Percentiles rank a stretch among this genome's conserved stretches.
phyloP scores from a whole-genome alignment of 768 basidiomycete species.

The Agrocybe pediades region DNA sequence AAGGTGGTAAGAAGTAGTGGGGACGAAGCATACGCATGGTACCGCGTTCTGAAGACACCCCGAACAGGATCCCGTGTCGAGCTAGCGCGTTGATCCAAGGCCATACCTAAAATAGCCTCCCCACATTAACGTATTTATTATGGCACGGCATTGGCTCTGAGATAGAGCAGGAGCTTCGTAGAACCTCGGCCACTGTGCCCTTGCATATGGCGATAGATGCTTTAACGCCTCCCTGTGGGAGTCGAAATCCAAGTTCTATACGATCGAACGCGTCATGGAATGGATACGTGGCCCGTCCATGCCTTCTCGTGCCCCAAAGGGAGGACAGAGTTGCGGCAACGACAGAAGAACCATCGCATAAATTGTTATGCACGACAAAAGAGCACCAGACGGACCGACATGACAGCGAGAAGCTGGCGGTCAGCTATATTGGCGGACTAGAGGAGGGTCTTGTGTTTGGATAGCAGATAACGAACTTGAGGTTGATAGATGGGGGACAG shows the following conservation, averaged over 20 bases:
- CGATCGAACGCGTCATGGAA: constrained; percentile 10
- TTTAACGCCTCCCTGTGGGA: constrained; percentile 12
- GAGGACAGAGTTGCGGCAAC: constrained; percentile 10
- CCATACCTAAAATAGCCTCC: constrained; percentile 4
- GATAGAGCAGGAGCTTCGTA: constrained; percentile 8
- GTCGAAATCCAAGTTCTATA: not conserved
- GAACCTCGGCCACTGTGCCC: constrained; percentile 5
- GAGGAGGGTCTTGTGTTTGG: not conserved
- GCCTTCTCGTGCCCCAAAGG: constrained; percentile 13
- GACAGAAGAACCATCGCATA: not conserved
- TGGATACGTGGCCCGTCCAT: constrained; percentile 15
- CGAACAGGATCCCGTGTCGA: constrained; percentile 15
- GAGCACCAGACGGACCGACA: constrained; percentile 15
- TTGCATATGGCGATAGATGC: constrained; percentile 8
- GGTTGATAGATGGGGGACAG: constrained; percentile 2
- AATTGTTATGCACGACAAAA: not conserved
- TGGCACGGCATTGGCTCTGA: constrained; percentile 3
- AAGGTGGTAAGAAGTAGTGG: constrained; percentile 13
- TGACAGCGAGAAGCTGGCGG: constrained; percentile 15
- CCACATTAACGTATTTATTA: constrained; percentile 13
- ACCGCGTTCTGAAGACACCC: not conserved
- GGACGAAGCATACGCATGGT: constrained; percentile 11
- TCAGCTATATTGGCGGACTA: constrained; percentile 1
- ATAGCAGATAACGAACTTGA: constrained; percentile 2
- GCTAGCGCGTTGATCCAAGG: constrained; percentile 14